Conservation (phyloP, 352 stramenopile species). For the Blastocystis hominis region DNA sequence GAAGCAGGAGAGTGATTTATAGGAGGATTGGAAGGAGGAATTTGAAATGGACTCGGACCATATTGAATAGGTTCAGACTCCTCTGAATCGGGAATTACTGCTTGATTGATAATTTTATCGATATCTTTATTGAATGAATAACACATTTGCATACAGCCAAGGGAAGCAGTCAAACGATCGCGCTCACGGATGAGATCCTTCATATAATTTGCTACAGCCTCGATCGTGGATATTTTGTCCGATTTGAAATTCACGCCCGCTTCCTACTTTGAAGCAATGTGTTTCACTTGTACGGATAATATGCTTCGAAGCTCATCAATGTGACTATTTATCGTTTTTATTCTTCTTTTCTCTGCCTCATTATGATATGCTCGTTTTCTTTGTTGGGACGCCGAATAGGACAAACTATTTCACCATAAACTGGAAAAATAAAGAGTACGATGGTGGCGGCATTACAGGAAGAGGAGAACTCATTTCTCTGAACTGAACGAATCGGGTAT, state of each 20-base stretch:
- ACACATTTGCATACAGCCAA: not conserved
- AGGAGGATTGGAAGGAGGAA: no score
- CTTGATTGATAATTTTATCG: not conserved
- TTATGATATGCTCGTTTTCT: no score
- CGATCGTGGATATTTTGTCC: constrained; percentile 22
- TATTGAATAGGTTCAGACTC: no score
- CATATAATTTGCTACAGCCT: not conserved
- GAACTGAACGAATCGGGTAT: no score
- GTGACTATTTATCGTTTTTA: not conserved
- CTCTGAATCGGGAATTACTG: not conserved
- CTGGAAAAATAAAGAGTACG: no score
- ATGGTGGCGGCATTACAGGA: no score
- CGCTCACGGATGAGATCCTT: not conserved
- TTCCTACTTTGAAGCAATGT: not conserved
- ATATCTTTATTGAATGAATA: not conserved
- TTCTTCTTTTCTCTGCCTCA: constrained; percentile 11
- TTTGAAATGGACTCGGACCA: no score
- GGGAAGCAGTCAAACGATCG: not conserved
- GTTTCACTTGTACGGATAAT: not conserved
- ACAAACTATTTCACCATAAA: no score
- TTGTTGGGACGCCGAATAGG: no score
- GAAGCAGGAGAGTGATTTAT: no score
- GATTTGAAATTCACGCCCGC: not conserved
- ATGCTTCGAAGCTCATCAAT: not conserved
- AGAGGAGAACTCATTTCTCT: no score